Percentiles rank a stretch among this genome's conserved stretches.
phyloP scores from a whole-genome alignment of 345 rosid genomes.

The Aethionema arabicum region DNA sequence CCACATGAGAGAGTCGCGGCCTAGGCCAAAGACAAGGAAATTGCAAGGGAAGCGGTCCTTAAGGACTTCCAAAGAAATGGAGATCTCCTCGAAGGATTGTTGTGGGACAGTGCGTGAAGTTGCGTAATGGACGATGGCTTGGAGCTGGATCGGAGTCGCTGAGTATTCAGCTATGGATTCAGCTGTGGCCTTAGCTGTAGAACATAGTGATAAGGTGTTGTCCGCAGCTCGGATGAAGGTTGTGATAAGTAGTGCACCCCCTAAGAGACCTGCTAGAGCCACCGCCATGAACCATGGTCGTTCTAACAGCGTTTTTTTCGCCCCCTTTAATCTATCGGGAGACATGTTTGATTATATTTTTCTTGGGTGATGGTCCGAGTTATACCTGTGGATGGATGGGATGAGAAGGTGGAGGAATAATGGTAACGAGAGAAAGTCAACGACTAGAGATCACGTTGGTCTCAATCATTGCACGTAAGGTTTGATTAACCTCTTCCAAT shows the following conservation, averaged over 20 bases:
- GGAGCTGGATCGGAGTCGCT: constrained; percentile 56
- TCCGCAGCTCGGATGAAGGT: constrained; percentile 40
- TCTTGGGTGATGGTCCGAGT: constrained; percentile 8
- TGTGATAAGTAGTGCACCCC: constrained; percentile 47
- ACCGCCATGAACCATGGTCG: constrained; percentile 39
- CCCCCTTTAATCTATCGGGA: constrained; percentile 24
- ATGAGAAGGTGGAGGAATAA: constrained; percentile 34
- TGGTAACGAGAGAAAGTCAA: constrained; percentile 28
- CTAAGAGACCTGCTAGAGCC: constrained; percentile 45
- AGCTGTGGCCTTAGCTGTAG: constrained; percentile 37
- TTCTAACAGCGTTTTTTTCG: constrained; percentile 32
- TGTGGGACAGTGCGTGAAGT: constrained; percentile 59
- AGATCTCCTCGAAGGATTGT: constrained; percentile 53
- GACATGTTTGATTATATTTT: constrained; percentile 23
- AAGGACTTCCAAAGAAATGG: constrained; percentile 56
- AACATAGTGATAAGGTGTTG: constrained; percentile 42
- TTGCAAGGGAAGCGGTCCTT: constrained; percentile 51
- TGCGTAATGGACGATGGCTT: constrained; percentile 72
- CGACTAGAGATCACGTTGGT: constrained; percentile 31
- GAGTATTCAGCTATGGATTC: constrained; percentile 34
- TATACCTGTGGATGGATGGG: constrained; percentile 29
- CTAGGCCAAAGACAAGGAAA: constrained; percentile 74
- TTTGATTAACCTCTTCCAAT: not conserved
- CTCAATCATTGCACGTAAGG: constrained; percentile 30
- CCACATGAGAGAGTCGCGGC: constrained; percentile 81